These are phyloP conservation scores for Pezicula radicicola DNA, from an alignment of 2,329 filamentous ascomycete genomes.

Conservation along the genomic window DNA sequence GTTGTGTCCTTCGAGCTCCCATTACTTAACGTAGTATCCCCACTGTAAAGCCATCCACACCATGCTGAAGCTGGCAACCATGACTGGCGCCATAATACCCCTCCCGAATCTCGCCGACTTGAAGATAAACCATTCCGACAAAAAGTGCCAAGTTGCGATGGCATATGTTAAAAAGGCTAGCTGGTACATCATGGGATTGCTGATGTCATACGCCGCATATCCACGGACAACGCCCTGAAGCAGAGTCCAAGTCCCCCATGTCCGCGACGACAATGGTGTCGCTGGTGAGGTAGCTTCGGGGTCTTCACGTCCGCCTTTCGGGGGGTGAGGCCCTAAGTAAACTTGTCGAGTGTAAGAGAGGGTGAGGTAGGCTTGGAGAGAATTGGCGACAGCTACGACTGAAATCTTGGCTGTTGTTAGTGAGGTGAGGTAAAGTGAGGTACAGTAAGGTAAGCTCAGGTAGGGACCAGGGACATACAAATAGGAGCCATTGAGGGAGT, in stretches of 20 bases:
- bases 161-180: constrained; percentile 62
- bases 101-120: constrained; percentile 66
- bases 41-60: constrained; percentile 67
- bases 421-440: background rate
- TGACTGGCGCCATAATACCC: constrained; percentile 54
- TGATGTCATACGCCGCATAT: constrained; percentile 67
- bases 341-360: constrained; percentile 81
- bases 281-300: constrained; percentile 61
- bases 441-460: background rate
- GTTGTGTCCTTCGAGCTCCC: constrained; percentile 4
- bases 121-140: constrained; percentile 77
- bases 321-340: constrained; percentile 66
- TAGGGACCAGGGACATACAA: constrained; percentile 41
- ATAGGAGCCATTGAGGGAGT: constrained; percentile 63
- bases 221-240: constrained; percentile 57
- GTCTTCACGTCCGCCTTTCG: constrained; percentile 64
- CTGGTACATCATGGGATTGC: constrained; percentile 56
- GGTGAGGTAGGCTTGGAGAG: constrained; percentile 77
- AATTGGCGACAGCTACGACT: constrained; percentile 79
- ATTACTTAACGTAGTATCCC: constrained; percentile 59
- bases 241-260: constrained; percentile 71
- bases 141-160: constrained; percentile 53
- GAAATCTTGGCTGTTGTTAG: constrained; percentile 60
- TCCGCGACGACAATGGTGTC: constrained; percentile 70
- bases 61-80: constrained; percentile 44